phyloP scores from a whole-genome alignment of 2,329 filamentous ascomycete genomes.

The Colletotrichum spaethianum region DNA sequence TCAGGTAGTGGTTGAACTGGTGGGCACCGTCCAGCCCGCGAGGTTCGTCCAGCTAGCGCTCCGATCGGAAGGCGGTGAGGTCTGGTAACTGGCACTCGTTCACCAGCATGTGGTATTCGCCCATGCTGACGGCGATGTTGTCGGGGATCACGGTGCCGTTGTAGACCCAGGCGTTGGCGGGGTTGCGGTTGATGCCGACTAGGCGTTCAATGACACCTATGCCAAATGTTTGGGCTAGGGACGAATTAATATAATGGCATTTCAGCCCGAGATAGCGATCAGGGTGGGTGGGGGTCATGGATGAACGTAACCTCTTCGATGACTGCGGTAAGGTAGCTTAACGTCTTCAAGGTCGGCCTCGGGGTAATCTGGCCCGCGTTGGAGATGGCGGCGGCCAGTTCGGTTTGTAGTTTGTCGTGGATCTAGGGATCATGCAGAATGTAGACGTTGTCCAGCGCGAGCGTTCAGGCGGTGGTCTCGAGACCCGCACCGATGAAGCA shows the following conservation, averaged over 20 bases:
- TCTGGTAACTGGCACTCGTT: constrained; percentile 45
- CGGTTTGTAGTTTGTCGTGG: constrained; percentile 49
- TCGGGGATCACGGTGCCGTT: constrained; percentile 49
- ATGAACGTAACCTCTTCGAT: constrained; percentile 48
- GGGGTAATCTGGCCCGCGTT: constrained; percentile 1
- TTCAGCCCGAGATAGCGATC: too few relatives aligned
- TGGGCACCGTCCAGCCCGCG: background rate
- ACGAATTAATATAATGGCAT: background rate
- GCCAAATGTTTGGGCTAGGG: background rate
- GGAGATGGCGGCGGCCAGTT: constrained; percentile 46
- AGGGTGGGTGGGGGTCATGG: background rate
- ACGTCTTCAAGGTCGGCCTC: constrained; percentile 48
- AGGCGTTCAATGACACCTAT: constrained; percentile 51
- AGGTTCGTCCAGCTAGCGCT: constrained; percentile 44
- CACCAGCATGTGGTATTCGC: constrained; percentile 47
- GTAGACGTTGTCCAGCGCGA: constrained; percentile 53
- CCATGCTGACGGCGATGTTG: constrained; percentile 54
- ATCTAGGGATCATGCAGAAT: constrained; percentile 52
- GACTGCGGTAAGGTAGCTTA: constrained; percentile 56
- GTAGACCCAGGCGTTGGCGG: constrained; percentile 42
- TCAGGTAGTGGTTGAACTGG: constrained; percentile 11
- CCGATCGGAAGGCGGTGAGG: constrained; percentile 46
- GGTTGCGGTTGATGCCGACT: constrained; percentile 53
- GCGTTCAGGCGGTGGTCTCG: constrained; percentile 53
- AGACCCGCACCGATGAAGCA: constrained; percentile 53